Percentiles rank a stretch among this genome's conserved stretches.
These are phyloP conservation scores for Cenchrus fungigraminus DNA, from an alignment of 176 grass and related monocot species.

Conservation along the genomic window DNA sequence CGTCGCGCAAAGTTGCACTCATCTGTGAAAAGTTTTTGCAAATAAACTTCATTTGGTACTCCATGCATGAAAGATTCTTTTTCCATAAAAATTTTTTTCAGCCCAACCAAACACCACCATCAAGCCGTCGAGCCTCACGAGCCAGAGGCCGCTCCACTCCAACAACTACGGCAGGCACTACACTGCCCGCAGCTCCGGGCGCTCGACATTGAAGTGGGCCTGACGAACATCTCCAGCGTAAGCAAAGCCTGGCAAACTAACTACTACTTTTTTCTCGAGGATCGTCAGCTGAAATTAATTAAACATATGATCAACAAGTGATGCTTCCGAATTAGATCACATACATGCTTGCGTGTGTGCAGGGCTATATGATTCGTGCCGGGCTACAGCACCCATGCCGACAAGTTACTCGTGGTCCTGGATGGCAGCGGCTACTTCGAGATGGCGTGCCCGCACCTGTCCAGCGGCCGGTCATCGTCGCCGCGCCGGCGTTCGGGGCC, in stretches of 20 bases:
- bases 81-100: too few relatives aligned
- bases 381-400: constrained; percentile 57
- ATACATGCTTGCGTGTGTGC: neutral
- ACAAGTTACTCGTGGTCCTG: constrained; percentile 14
- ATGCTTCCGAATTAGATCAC: neutral
- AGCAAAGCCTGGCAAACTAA: neutral
- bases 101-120: neutral
- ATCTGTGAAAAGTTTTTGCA: too few relatives aligned
- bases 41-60: too few relatives aligned
- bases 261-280: neutral
- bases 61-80: too few relatives aligned
- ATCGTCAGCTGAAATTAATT: too few relatives aligned
- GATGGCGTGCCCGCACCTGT: constrained; percentile 70
- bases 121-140: constrained; percentile 62
- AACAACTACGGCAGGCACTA: constrained; percentile 61
- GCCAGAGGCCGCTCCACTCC: constrained; percentile 41
- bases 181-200: constrained; percentile 57
- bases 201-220: constrained; percentile 51
- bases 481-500: constrained; percentile 7
- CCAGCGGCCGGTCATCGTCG: neutral
- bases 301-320: neutral
- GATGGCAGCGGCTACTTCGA: constrained; percentile 56
- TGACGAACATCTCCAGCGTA: constrained; percentile 69
- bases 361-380: constrained; percentile 82
- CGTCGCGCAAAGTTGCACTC: too few relatives aligned